Percentiles rank a stretch among this genome's conserved stretches.
Evolutionary conservation across 768 basidiomycete genomes (phyloP).

Genomic region (Collybiopsis luxurians): DNA sequence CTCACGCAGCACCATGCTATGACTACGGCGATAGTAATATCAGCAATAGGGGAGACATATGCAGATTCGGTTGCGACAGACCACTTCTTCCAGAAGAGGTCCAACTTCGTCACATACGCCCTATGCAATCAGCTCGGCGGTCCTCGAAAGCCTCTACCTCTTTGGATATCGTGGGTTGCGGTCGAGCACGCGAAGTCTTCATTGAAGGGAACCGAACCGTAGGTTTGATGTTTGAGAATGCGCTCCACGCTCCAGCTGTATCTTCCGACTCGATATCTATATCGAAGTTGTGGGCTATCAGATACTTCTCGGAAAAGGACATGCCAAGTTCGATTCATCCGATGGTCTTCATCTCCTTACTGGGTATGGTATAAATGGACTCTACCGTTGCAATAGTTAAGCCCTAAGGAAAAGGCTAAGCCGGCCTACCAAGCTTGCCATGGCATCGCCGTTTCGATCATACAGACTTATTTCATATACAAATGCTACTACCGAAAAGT

Average conservation of each 20-base stretch:
- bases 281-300: constrained; percentile 10
- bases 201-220: constrained; percentile 8
- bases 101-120: constrained; percentile 15
- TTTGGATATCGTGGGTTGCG: constrained; percentile 20
- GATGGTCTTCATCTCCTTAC: not conserved
- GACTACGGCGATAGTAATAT: not conserved
- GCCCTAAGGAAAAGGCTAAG: not conserved
- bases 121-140: constrained; percentile 2
- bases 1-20: not conserved
- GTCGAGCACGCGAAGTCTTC: constrained; percentile 14
- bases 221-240: constrained; percentile 16
- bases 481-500: not conserved
- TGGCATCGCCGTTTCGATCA: constrained; percentile 24
- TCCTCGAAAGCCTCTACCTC: constrained; percentile 7
- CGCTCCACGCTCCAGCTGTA: constrained; percentile 23
- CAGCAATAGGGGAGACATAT: not conserved
- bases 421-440: not conserved
- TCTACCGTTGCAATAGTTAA: not conserved
- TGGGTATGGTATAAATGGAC: not conserved
- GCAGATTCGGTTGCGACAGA: constrained; percentile 22
- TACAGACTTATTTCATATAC: not conserved
- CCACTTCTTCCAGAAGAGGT: constrained; percentile 19
- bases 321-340: not conserved
- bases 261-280: constrained; percentile 23
- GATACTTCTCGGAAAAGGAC: constrained; percentile 13